Percentiles rank a stretch among this genome's conserved stretches.
phyloP scores from a whole-genome alignment of 202 grass and related monocot species.

The Zoysia matrella region DNA sequence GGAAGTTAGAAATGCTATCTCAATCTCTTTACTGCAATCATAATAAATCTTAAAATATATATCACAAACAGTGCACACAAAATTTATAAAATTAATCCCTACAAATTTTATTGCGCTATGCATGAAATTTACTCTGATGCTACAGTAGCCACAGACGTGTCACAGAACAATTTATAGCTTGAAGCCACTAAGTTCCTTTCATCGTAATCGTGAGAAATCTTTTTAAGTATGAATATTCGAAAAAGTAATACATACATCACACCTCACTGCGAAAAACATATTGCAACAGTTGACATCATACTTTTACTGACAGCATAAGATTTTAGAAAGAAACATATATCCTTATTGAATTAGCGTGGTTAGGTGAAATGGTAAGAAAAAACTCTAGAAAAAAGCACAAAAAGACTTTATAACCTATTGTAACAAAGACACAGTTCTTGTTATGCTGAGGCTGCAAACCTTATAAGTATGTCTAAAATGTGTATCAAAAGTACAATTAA shows the following conservation, averaged over 20 bases:
- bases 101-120: not conserved
- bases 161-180: not conserved
- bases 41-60: too few relatives aligned
- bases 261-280: not conserved
- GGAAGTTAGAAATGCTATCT: not conserved
- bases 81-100: not conserved
- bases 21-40: too few relatives aligned
- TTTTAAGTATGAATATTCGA: not conserved
- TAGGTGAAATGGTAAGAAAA: slow-evolving; percentile 9
- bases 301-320: slow-evolving; percentile 1
- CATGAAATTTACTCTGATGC: not conserved
- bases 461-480: not conserved
- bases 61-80: not conserved
- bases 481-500: not conserved
- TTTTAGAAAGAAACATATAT: not conserved
- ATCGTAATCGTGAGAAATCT: not conserved
- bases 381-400: not conserved
- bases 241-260: slow-evolving; percentile 6
- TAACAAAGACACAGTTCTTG: not conserved
- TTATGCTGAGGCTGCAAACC: not conserved
- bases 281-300: not conserved
- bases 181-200: not conserved
- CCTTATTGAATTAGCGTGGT: not conserved
- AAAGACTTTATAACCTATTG: not conserved
- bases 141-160: too few relatives aligned